phyloP scores from a whole-genome alignment of 1,139 yeast species.

The Yamadazyma kanchanaburiensis region DNA sequence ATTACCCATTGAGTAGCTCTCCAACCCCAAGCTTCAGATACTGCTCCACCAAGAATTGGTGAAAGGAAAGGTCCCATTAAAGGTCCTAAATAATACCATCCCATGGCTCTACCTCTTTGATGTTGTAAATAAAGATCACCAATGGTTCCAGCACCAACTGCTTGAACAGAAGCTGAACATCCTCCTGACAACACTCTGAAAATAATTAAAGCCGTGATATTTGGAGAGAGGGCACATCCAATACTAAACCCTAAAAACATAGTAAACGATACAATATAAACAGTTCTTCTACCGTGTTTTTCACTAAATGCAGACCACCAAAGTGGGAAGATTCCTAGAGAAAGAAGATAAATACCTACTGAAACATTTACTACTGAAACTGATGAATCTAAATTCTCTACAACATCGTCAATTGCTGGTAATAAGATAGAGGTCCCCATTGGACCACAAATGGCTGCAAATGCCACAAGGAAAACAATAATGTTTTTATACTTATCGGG shows the following conservation, averaged over 20 bases:
- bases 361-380: slow-evolving; percentile 67
- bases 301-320: slow-evolving; percentile 91
- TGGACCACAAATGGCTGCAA: slow-evolving; percentile 80
- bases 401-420: slow-evolving; percentile 71
- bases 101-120: slow-evolving; percentile 78
- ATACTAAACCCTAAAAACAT: slow-evolving; percentile 64
- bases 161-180: slow-evolving; percentile 80
- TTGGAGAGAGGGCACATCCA: slow-evolving; percentile 68
- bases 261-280: slow-evolving; percentile 65
- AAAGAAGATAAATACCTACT: slow-evolving; percentile 71
- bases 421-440: slow-evolving; percentile 87
- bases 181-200: slow-evolving; percentile 76
- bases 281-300: slow-evolving; percentile 67
- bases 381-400: slow-evolving; percentile 51
- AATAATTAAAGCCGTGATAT: slow-evolving; percentile 59
- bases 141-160: slow-evolving; percentile 88
- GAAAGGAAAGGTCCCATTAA: slow-evolving; percentile 77
- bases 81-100: slow-evolving; percentile 78
- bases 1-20: slow-evolving; percentile 86
- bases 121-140: slow-evolving; percentile 68
- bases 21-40: slow-evolving; percentile 78
- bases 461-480: slow-evolving; percentile 65
- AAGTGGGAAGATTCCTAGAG: slow-evolving; percentile 77
- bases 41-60: slow-evolving; percentile 79
- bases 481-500: slow-evolving; percentile 45